Base-by-base conservation (phyloP, 2,329 filamentous ascomycete genomes). In the Alternaria triticina region DNA sequence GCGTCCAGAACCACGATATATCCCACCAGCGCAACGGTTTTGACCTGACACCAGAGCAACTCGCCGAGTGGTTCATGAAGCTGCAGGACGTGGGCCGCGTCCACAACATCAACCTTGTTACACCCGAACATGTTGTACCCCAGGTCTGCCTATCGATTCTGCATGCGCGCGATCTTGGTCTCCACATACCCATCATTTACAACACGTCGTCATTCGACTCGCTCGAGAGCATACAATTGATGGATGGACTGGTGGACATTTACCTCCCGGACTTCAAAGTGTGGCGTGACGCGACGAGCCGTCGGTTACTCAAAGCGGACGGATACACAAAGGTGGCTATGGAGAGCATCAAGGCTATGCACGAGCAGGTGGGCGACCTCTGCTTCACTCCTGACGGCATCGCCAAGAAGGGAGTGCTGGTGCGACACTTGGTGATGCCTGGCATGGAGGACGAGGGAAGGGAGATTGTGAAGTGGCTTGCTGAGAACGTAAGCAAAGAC, bases 241-340 rank as follows among this genome's bases (percentile, higher is more conserved):
- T 96, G 70, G 89, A 96, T 70, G 92, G 92, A 0, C 82, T 96
- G 27, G 88, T 96, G 0, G 92, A 96, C 76, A 93, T 96, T 47
- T 96, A 96, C 75, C 83, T 96, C n/a, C 90, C 92, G 0, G 92
- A 96, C 75, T 96, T 96, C 83, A 96, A 96, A 78, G 88, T 94
- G 10, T 96, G 91, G 92, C 86, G 86, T 27, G 78, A 84, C 2
- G 82, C 78, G 22, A 90, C 91, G 1, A 90, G 90, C 20, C 90
- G 86, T 70, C 84, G 92, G 11, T 81, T 96, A 28, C 84, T 96
- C 36, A 96, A 96, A 77, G 90, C 91, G 4, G 90, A 93, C 51
- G 87, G 93, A 75, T 96, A 95, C 76, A 87, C 90, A 1, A 82
- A 86, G 10, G 88, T 88, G 0, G 92, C 93, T 0, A 88, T 86